These are phyloP conservation scores for Pseudogymnoascus sp. DNA, from an alignment of 2,329 filamentous ascomycete species.

Conservation along the genomic window DNA sequence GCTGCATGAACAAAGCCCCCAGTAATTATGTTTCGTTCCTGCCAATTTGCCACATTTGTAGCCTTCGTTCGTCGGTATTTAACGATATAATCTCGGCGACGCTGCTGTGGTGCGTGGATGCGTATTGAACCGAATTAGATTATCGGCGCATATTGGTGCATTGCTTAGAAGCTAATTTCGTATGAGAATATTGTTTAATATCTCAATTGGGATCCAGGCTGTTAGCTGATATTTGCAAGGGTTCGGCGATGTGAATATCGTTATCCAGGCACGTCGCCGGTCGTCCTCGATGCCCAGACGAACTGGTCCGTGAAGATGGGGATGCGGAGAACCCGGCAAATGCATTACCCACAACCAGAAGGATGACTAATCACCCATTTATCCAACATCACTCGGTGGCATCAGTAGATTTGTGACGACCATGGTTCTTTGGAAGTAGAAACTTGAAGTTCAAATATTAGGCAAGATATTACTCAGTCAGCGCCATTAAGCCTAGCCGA, in stretches of 20 bases:
- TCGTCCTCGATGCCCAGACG: not conserved
- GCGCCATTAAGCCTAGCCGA: not conserved
- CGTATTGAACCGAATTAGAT: not conserved
- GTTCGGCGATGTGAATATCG: not conserved
- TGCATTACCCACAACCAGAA: not conserved
- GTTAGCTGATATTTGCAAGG: not conserved
- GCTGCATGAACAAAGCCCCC: not conserved
- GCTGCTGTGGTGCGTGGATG: not conserved
- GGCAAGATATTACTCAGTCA: not conserved
- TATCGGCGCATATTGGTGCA: not conserved
- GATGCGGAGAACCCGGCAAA: slow-evolving; percentile 2
- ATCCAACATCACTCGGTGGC: not conserved
- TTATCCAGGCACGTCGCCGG: not conserved
- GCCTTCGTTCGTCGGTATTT: not conserved
- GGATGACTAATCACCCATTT: not conserved
- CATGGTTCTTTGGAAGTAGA: not conserved
- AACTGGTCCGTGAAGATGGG: not conserved
- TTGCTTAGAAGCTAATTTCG: not conserved
- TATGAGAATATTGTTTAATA: not conserved
- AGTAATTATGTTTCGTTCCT: not conserved
- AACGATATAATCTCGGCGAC: not conserved
- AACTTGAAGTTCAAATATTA: not conserved
- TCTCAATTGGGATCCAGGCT: not conserved
- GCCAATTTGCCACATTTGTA: not conserved
- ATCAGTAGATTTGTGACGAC: slow-evolving; percentile 4